phyloP scores from a whole-genome alignment of 495 filamentous ascomycete genomes.

The Aspergillus bertholletiae region DNA sequence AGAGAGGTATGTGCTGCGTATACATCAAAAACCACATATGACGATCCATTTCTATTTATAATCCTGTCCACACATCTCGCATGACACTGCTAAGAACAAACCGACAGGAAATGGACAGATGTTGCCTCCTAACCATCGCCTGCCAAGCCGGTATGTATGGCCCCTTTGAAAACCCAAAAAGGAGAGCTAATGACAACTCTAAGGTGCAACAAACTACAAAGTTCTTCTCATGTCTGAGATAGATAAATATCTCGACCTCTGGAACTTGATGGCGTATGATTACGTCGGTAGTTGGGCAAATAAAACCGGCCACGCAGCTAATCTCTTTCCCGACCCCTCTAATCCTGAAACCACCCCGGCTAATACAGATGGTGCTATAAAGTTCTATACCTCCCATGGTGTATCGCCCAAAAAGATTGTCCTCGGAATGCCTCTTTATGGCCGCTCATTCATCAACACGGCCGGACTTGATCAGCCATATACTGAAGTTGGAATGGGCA shows the following conservation, averaged over 20 bases:
- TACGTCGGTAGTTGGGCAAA: neutral
- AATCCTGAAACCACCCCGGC: neutral
- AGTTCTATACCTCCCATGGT: neutral
- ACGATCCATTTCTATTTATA: neutral
- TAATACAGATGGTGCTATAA: neutral
- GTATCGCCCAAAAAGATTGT: neutral
- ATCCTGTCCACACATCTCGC: neutral
- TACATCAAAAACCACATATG: neutral
- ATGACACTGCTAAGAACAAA: constrained; percentile 2
- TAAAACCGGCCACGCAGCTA: neutral
- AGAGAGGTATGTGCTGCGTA: constrained; percentile 28
- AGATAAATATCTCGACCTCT: neutral
- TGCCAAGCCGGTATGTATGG: constrained; percentile 42
- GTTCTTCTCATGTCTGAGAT: no score
- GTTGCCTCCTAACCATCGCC: constrained; percentile 70
- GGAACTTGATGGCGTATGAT: neutral
- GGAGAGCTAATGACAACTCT: neutral
- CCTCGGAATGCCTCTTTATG: neutral
- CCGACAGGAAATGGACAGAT: constrained; percentile 54
- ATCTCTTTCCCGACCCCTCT: no score
- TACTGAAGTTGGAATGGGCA: neutral
- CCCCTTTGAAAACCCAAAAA: neutral
- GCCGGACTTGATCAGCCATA: neutral
- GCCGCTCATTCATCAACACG: neutral
- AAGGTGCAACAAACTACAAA: neutral